phyloP scores from a whole-genome alignment of 768 basidiomycete species.

The Kondoa malvinella region DNA sequence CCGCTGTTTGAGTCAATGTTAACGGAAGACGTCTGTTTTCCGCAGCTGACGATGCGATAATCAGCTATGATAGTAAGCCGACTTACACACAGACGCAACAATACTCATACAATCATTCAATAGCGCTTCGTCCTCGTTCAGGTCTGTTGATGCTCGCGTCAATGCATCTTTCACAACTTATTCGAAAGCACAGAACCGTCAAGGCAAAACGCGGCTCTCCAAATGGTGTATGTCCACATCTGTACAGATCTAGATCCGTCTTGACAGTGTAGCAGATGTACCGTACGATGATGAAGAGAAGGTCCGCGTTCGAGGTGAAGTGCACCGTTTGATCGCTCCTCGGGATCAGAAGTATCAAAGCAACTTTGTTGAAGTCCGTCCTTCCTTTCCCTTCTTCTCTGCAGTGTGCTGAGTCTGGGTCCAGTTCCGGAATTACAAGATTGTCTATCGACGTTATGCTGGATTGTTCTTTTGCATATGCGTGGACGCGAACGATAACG shows the following conservation, averaged over 20 bases:
- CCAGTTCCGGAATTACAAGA: slow-evolving; percentile 93
- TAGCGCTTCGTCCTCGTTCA: slow-evolving; percentile 75
- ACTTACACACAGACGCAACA: too few species aligned
- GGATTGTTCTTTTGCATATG: slow-evolving; percentile 96
- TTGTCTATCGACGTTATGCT: slow-evolving; percentile 90
- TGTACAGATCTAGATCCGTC: neutral
- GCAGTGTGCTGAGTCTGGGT: neutral
- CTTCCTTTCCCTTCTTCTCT: neutral
- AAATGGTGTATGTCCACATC: slow-evolving; percentile 48
- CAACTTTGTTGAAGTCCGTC: slow-evolving; percentile 86
- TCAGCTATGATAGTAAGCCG: neutral
- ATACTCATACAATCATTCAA: neutral
- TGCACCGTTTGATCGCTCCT: slow-evolving; percentile 86
- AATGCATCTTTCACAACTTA: neutral
- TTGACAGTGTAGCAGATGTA: slow-evolving; percentile 46
- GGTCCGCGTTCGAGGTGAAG: slow-evolving; percentile 82
- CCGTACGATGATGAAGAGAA: slow-evolving; percentile 99
- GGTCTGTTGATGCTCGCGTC: slow-evolving; percentile 36
- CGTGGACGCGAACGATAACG: slow-evolving; percentile 95
- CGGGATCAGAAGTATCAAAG: slow-evolving; percentile 98
- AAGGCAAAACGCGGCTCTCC: slow-evolving; percentile 89
- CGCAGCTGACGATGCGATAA: too few species aligned
- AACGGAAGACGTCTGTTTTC: too few species aligned
- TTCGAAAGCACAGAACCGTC: slow-evolving; percentile 55
- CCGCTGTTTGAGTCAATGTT: too few species aligned